Conservation (phyloP, 139 green algal genomes). For the Coelastrella sp. region DNA sequence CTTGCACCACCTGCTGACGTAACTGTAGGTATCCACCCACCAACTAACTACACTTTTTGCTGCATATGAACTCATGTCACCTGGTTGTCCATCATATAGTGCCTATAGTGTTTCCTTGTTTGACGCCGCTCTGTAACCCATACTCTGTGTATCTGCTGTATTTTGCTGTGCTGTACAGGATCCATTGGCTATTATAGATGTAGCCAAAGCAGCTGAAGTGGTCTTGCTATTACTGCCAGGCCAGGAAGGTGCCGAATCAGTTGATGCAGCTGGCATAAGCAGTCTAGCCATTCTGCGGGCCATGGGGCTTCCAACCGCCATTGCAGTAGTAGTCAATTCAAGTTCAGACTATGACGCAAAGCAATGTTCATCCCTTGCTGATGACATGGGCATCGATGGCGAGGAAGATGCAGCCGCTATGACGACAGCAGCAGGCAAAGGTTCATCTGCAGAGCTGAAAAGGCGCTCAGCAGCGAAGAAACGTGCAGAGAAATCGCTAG, state of each 20-base stretch:
- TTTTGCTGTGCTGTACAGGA: constrained; percentile 46
- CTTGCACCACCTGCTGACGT: constrained; percentile 70
- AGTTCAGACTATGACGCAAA: background rate
- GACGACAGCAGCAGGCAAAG: background rate
- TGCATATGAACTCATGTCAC: too few species aligned
- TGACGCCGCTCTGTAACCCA: too few species aligned
- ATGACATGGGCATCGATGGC: constrained; percentile 1
- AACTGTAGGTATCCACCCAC: background rate
- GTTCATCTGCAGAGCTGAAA: constrained; percentile 66
- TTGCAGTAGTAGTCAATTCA: constrained; percentile 64
- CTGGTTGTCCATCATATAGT: too few species aligned
- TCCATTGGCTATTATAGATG: constrained; percentile 73
- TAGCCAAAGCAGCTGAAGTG: constrained; percentile 63
- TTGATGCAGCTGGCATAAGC: constrained; percentile 65
- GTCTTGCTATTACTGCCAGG: constrained; percentile 76
- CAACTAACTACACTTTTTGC: too few species aligned
- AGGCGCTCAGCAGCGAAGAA: constrained; percentile 82
- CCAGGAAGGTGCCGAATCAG: constrained; percentile 34
- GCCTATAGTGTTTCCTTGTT: background rate
- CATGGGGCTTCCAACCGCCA: constrained; percentile 76
- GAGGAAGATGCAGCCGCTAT: constrained; percentile 6
- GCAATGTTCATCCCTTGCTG: constrained; percentile 6
- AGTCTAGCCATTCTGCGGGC: constrained; percentile 77
- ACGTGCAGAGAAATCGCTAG: constrained; percentile 71
- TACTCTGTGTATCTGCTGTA: background rate